Evolutionary conservation across 2,329 filamentous ascomycete species (phyloP).

Genomic region (Arthrobotrys conoides): DNA sequence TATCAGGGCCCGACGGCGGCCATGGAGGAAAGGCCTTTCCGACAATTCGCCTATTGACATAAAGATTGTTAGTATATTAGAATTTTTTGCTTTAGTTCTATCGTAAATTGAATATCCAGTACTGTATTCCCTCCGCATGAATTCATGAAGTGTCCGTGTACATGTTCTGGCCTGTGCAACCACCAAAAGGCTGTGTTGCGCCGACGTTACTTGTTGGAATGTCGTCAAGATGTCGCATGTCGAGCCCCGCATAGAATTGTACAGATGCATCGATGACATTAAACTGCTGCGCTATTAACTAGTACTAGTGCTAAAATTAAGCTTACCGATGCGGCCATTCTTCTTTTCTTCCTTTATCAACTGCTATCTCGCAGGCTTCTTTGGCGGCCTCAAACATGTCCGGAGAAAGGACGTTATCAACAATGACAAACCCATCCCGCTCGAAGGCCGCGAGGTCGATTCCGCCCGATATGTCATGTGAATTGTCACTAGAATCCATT

Average conservation of each 20-base stretch:
- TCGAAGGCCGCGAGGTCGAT: slow-evolving; percentile 53
- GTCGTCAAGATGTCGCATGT: slow-evolving; percentile 4
- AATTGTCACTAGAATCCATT: slow-evolving; percentile 36
- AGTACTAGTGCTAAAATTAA: not conserved
- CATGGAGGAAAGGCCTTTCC: slow-evolving; percentile 62
- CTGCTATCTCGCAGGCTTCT: slow-evolving; percentile 47
- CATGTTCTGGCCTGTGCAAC: too few relatives aligned
- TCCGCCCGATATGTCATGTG: not conserved
- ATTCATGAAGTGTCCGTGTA: too few relatives aligned
- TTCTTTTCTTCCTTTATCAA: slow-evolving; percentile 50
- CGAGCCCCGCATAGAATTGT: not conserved
- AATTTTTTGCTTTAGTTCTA: too few relatives aligned
- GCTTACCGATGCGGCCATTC: slow-evolving; percentile 57
- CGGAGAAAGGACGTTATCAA: slow-evolving; percentile 49
- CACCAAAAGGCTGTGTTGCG: slow-evolving; percentile 6
- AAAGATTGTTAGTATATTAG: not conserved
- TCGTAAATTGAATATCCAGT: too few relatives aligned
- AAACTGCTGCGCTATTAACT: not conserved
- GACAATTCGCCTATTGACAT: slow-evolving; percentile 55
- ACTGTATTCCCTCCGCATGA: too few relatives aligned
- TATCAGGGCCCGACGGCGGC: slow-evolving; percentile 57
- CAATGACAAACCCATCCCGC: slow-evolving; percentile 53
- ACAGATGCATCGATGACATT: not conserved
- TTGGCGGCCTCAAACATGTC: slow-evolving; percentile 51
- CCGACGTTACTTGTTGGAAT: slow-evolving; percentile 8